These are phyloP conservation scores for Zygosaccharomyces sapae DNA, from an alignment of 1,139 yeast species.

Conservation along the genomic window DNA sequence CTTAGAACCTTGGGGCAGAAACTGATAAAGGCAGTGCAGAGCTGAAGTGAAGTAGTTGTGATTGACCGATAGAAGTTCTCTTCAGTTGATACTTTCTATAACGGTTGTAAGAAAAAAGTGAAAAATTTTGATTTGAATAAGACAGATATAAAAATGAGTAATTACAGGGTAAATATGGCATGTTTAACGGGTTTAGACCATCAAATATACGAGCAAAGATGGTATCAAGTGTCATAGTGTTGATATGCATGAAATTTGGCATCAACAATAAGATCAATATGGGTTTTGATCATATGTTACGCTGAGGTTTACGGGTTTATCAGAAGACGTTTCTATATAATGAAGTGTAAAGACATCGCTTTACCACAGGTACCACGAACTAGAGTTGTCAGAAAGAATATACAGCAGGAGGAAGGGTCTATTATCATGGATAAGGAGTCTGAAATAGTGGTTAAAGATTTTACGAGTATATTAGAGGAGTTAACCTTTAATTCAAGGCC, in stretches of 20 bases:
- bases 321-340: too few relatives aligned
- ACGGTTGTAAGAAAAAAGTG: neutral
- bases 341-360: neutral
- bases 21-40: neutral
- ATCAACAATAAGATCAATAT: too few relatives aligned
- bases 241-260: too few relatives aligned
- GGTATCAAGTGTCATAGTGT: too few relatives aligned
- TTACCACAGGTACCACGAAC: neutral
- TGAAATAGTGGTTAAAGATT: conserved; percentile 29
- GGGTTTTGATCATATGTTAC: too few relatives aligned
- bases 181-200: neutral
- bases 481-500: conserved; percentile 88
- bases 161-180: neutral
- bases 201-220: too few relatives aligned
- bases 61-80: neutral
- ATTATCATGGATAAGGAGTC: conserved; percentile 26
- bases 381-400: neutral
- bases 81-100: neutral
- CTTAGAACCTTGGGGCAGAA: too few relatives aligned
- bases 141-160: neutral
- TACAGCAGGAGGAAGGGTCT: neutral
- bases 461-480: conserved; percentile 47
- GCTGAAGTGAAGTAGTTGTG: neutral
- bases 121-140: neutral
- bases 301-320: too few relatives aligned